These are phyloP conservation scores for Thelephora ganbajun DNA, from an alignment of 768 basidiomycete species.

Conservation along the genomic window DNA sequence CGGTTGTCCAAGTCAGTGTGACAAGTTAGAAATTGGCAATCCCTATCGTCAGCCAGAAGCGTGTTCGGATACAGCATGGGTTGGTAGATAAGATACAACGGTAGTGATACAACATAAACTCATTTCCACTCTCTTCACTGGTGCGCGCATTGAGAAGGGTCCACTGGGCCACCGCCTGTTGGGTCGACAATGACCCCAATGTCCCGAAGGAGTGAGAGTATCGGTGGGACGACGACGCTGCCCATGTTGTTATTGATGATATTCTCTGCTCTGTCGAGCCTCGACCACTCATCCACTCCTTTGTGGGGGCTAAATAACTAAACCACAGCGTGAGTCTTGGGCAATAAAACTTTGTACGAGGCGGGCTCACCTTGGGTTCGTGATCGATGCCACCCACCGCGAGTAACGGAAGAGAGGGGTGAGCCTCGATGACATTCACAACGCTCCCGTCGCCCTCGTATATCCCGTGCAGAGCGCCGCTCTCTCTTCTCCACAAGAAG, in stretches of 20 bases:
- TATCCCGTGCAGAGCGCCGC: conserved; percentile 52
- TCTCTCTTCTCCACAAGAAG: conserved; percentile 74
- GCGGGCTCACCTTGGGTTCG: conserved; percentile 55
- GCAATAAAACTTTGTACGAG: neutral
- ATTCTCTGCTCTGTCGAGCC: conserved; percentile 30
- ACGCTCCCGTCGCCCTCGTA: conserved; percentile 73
- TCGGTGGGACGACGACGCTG: too few relatives aligned
- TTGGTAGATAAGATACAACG: too few relatives aligned
- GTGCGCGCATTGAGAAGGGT: conserved; percentile 6
- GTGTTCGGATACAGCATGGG: too few relatives aligned
- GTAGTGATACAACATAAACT: too few relatives aligned
- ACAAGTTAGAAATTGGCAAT: too few relatives aligned
- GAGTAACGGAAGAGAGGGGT: conserved; percentile 65
- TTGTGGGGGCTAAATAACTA: conserved; percentile 56
- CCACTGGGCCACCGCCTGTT: neutral
- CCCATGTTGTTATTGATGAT: conserved; percentile 42
- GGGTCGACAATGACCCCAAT: too few relatives aligned
- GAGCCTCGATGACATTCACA: conserved; percentile 80
- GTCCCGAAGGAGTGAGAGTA: too few relatives aligned
- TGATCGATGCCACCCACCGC: conserved; percentile 81
- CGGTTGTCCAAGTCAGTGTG: too few relatives aligned
- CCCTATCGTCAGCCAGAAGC: too few relatives aligned
- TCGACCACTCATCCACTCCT: conserved; percentile 37
- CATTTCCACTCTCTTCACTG: conserved; percentile 5
- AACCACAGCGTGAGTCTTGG: neutral